These are phyloP conservation scores for Aspergillus bertholletiae DNA, from an alignment of 495 filamentous ascomycete species.

Conservation along the genomic window DNA sequence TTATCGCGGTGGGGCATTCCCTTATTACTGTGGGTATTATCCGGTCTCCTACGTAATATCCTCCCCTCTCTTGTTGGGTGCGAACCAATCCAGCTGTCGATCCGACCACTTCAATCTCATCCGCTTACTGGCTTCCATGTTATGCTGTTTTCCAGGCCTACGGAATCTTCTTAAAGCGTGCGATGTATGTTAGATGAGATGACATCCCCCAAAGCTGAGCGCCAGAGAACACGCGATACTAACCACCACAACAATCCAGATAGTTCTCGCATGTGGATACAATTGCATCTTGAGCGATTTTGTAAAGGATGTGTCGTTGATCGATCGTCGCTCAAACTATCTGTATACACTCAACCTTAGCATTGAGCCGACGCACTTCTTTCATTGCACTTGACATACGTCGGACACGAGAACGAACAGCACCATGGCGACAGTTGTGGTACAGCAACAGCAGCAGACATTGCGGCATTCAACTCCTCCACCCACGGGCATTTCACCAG, in stretches of 20 bases:
- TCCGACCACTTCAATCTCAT: background rate
- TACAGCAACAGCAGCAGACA: constrained; percentile 46
- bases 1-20: constrained; percentile 12
- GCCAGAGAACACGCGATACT: too few species aligned
- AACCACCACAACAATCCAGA: too few species aligned
- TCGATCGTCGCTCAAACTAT: background rate
- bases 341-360: background rate
- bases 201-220: too few species aligned
- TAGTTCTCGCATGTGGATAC: constrained; percentile 1
- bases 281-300: background rate
- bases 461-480: constrained; percentile 47
- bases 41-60: constrained; percentile 4
- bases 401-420: constrained; percentile 2
- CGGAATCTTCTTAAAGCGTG: background rate
- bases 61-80: background rate
- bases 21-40: constrained; percentile 1
- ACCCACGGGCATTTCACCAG: constrained; percentile 32
- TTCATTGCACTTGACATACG: background rate
- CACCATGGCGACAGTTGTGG: constrained; percentile 50
- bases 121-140: background rate
- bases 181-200: background rate
- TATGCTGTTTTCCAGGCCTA: background rate
- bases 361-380: background rate
- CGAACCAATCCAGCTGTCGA: background rate
- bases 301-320: constrained; percentile 5